Evolutionary conservation across 139 green algal genomes (phyloP).

Genomic region (Nannochloris sp.): DNA sequence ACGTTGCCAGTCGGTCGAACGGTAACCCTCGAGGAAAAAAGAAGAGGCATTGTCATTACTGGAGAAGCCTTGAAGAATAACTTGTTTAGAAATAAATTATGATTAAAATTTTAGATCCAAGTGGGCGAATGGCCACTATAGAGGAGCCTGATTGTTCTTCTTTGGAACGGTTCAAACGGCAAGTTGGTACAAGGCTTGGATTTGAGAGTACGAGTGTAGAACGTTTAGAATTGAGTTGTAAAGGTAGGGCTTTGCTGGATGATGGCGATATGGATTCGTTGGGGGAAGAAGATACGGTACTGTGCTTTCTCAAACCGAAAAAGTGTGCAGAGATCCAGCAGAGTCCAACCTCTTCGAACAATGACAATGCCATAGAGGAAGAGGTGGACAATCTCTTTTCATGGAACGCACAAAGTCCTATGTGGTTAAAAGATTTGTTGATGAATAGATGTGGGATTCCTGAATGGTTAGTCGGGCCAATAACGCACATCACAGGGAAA

Average conservation of each 20-base stretch:
- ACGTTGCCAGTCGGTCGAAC: slow-evolving; percentile 16
- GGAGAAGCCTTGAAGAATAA: slow-evolving; percentile 13
- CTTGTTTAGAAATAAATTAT: slow-evolving; percentile 10
- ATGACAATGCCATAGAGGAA: neutral
- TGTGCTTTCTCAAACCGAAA: no score
- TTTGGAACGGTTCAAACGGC: neutral
- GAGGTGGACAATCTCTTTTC: slow-evolving; percentile 2
- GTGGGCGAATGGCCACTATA: neutral
- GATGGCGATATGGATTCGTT: no score
- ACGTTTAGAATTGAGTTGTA: no score
- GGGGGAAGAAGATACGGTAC: no score
- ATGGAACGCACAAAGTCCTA: neutral
- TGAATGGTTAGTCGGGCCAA: slow-evolving; percentile 21
- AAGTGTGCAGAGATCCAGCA: no score
- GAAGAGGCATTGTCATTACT: slow-evolving; percentile 27
- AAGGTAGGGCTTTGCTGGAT: no score
- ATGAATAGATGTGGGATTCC: slow-evolving; percentile 13
- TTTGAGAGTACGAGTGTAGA: no score
- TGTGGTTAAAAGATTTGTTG: neutral
- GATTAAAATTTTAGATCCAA: slow-evolving; percentile 11
- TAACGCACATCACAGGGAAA: slow-evolving; percentile 3
- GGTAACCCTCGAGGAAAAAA: slow-evolving; percentile 19
- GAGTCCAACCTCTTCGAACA: no score
- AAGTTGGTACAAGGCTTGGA: no score
- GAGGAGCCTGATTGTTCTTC: neutral